Evolutionary conservation across 768 basidiomycete species (phyloP).

Genomic region (Tricholomella constricta): DNA sequence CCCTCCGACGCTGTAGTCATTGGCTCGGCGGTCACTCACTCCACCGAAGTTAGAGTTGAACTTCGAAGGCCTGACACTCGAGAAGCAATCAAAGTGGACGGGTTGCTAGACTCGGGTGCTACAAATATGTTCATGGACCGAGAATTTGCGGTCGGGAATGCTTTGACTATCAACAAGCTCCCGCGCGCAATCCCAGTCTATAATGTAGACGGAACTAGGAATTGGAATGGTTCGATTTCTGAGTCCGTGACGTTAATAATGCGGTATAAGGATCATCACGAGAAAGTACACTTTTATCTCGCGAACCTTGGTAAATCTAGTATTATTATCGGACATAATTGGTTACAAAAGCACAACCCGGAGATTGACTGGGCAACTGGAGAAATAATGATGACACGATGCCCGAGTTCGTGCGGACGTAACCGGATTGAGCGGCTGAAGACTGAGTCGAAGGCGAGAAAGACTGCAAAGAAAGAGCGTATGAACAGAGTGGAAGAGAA

Average conservation of each 20-base stretch:
- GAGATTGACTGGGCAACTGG: too few relatives aligned
- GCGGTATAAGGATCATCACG: background rate
- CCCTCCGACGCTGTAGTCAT: background rate
- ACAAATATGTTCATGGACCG: background rate
- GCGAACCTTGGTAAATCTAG: too few relatives aligned
- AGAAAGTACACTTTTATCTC: background rate
- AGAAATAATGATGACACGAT: background rate
- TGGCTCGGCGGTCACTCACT: background rate
- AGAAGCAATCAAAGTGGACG: constrained; percentile 6
- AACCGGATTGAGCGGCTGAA: background rate
- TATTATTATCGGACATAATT: too few relatives aligned
- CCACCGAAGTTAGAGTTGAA: background rate
- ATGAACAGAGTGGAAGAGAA: background rate
- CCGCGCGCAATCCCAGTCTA: constrained; percentile 16
- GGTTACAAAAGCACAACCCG: too few relatives aligned
- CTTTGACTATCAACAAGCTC: background rate
- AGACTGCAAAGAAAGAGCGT: background rate
- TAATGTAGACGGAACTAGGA: constrained; percentile 13
- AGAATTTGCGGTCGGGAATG: background rate
- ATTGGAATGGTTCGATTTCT: background rate
- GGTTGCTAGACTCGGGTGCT: constrained; percentile 1
- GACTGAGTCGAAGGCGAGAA: background rate
- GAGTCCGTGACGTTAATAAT: background rate
- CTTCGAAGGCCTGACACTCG: background rate
- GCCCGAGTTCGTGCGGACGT: background rate